Evolutionary conservation across 1,139 yeast species (phyloP).

Genomic region (Hemisphaericaspora xylofermentans): DNA sequence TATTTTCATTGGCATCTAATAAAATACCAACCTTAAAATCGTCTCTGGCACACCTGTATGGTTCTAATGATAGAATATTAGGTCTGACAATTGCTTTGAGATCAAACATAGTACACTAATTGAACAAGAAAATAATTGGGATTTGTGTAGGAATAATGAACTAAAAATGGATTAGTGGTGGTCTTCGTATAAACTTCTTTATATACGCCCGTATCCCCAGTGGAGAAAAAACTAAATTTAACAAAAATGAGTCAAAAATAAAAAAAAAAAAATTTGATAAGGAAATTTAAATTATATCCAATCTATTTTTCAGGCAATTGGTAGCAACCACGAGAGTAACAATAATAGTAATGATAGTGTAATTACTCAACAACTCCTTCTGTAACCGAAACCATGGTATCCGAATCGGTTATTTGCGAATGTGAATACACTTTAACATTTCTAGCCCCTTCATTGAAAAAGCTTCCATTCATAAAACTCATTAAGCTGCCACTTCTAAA

Average conservation of each 20-base stretch:
- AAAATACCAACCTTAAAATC: conserved; percentile 84
- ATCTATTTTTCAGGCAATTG: neutral
- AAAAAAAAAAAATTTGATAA: neutral
- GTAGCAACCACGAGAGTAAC: too few species aligned
- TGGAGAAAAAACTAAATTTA: neutral
- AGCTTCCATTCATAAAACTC: conserved; percentile 12
- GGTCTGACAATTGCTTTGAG: conserved; percentile 71
- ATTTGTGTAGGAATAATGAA: too few species aligned
- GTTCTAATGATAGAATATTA: conserved; percentile 75
- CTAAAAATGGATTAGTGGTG: too few species aligned
- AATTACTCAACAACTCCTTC: neutral
- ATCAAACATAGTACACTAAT: conserved; percentile 46
- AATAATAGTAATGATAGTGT: too few species aligned
- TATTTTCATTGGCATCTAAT: conserved; percentile 93
- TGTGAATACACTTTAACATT: conserved; percentile 11
- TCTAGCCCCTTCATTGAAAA: conserved; percentile 11
- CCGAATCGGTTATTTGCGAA: conserved; percentile 11
- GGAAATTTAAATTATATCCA: neutral
- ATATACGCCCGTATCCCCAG: neutral
- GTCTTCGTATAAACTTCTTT: too few species aligned
- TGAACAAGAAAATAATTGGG: neutral
- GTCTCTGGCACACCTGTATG: conserved; percentile 95
- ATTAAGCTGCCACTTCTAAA: conserved; percentile 1
- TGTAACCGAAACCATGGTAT: neutral
- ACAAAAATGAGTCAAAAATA: neutral